Evolutionary conservation across 139 green algal species (phyloP), one percentile per base, ranked within the genome.

Genomic region (Chlamydomonas sp.): DNA sequence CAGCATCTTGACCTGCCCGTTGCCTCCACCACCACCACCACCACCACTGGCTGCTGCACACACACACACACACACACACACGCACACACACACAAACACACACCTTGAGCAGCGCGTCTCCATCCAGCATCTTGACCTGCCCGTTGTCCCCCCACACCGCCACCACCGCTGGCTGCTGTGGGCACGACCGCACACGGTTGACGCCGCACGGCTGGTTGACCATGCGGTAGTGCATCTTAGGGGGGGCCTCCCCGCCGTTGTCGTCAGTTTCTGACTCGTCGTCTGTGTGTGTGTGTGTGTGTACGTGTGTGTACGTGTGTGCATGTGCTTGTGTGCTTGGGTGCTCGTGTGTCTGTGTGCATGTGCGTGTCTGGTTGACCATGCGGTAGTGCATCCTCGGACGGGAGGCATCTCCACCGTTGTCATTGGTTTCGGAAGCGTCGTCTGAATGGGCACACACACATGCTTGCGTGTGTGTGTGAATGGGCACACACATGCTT

Each of bases 161-260:
- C n/a, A 93, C 74, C 3, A 98, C 39, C 33, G 78, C 79, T 5
- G 89, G 83, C 73, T 88, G 77, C 83, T 97, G 95, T 28, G 86
- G 90, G 81, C 94, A 93, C 47, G 67, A 70, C n/a, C 94, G 89
- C 5, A 97, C 61, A 2, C 95, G 84, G 84, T 99, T 99, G 61
- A 98, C 84, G 3, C 88, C 90, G 24, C 90, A 29, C 50, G 26
- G 50, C 50, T 96, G 89, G 6, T 75, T 63, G 30, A 98, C 70
- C 48, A 75, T 83, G 49, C 84, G 78, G 31, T 74, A 75, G 62
- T 83, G 83, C 73, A 85, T 83, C 31, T 63, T 74, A 24, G 78
- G 70, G 1, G 78, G 80, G 47, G 85, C 80, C 49, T 92, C 88
- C 43, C 62, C 62, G 6, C 88, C 81, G 5, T 82, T 78, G 39